These are phyloP conservation scores for Daldinia sp. DNA, from an alignment of 2,329 filamentous ascomycete genomes.

Conservation along the genomic window DNA sequence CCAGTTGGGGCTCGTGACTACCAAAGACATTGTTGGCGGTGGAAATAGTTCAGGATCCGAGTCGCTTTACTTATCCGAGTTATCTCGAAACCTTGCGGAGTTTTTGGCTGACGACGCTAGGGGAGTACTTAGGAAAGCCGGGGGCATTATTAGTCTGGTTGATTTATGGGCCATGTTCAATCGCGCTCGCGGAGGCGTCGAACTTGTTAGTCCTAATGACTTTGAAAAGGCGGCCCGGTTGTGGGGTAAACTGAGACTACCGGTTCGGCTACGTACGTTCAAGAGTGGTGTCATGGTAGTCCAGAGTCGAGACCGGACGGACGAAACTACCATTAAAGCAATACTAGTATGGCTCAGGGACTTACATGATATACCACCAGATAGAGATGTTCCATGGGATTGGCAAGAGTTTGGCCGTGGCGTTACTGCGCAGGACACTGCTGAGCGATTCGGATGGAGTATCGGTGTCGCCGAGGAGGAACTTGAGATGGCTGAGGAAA, in stretches of 20 bases:
- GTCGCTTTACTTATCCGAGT: slow-evolving; percentile 86
- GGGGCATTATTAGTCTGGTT: slow-evolving; percentile 87
- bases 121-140: slow-evolving; percentile 79
- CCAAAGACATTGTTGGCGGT: slow-evolving; percentile 90
- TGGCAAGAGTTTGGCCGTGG: slow-evolving; percentile 81
- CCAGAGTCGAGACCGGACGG: slow-evolving; percentile 85
- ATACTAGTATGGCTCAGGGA: slow-evolving; percentile 80
- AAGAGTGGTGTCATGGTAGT: slow-evolving; percentile 95
- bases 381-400: slow-evolving; percentile 75
- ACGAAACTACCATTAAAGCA: slow-evolving; percentile 85
- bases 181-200: slow-evolving; percentile 88
- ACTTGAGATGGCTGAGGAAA: slow-evolving; percentile 95
- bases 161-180: slow-evolving; percentile 97
- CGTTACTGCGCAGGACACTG: slow-evolving; percentile 87
- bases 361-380: slow-evolving; percentile 71
- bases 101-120: slow-evolving; percentile 86
- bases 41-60: slow-evolving; percentile 70
- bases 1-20: slow-evolving; percentile 88
- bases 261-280: slow-evolving; percentile 86
- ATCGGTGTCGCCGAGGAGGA: slow-evolving; percentile 95
- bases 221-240: slow-evolving; percentile 88
- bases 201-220: slow-evolving; percentile 89
- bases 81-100: slow-evolving; percentile 85
- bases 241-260: slow-evolving; percentile 88
- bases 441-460: slow-evolving; percentile 94